Base-by-base conservation (phyloP, 305 asterid species). In the Rubia peregrina region DNA sequence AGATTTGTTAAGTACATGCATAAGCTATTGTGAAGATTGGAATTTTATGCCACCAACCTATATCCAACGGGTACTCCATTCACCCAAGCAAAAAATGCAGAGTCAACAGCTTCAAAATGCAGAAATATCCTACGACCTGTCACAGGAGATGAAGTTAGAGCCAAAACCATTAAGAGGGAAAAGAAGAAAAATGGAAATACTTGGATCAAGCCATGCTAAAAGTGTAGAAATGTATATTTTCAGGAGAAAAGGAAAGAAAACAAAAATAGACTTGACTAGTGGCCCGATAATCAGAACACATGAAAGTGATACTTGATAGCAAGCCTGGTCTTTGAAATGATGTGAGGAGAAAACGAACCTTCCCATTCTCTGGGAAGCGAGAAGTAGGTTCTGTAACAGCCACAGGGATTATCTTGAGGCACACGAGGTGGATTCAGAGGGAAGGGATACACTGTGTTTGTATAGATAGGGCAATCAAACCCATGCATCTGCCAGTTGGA, bases 401-500 rank as follows among this genome's bases (percentile, higher is more conserved):
- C 98, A 74, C 96, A 88, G 57, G 98, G 98, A 82, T 94, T 94
- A 70, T 86, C 94, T 56, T 91, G 96, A 8, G 98, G 97, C 81
- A 94, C 96, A 78, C 84, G 83, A 38, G 98, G 98, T 65, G 97
- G 98, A 82, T 89, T 84, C 49, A 91, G 82, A 66, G 90, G 96
- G 81, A 94, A 94, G 42, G 98, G 97, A 72, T 91, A 94, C 11
- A 81, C 82, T n/a, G 80, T 78, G 77, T 94, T 94, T 44, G 97
- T 91, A 80, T 94, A 94, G 75, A 94, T 94, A 49, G 98, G 98
- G 78, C 41, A 79, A 85, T 94, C 98, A 75, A 77, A 88, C 78
- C 98, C 98, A 83, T 91, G 98, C 97, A 88, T 83, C 92, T 94
- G 97, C 98, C 98, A 94, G 78, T 89, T 94, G 65, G 97, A 94